A percentile compares a stretch with the other conserved stretches of the same genome.
Conservation (phyloP, 1,284 basidiomycete genomes). For the Thelephora terrestris region DNA sequence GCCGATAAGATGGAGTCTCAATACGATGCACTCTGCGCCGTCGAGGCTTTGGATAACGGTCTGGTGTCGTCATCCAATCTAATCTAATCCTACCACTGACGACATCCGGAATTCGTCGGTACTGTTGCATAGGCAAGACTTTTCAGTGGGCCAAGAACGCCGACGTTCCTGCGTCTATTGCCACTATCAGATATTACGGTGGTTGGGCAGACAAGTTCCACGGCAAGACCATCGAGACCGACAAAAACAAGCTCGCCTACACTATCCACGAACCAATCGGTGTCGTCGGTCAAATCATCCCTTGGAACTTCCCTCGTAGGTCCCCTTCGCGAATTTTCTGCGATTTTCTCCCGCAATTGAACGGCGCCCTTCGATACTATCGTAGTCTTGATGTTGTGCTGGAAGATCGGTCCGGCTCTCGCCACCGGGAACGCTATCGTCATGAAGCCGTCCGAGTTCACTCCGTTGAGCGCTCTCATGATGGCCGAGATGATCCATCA, state of each 20-base stretch:
- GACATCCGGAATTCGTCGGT: too few species aligned
- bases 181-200: slow-evolving; percentile 54
- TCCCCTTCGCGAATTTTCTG: slow-evolving; percentile 1
- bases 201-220: slow-evolving; percentile 85
- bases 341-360: background rate
- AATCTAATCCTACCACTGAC: too few species aligned
- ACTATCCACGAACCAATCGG: slow-evolving; percentile 92
- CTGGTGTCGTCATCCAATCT: slow-evolving; percentile 12
- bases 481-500: slow-evolving; percentile 52
- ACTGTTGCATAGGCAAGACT: background rate
- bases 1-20: slow-evolving; percentile 67
- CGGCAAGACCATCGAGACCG: slow-evolving; percentile 74
- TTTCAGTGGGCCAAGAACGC: slow-evolving; percentile 9
- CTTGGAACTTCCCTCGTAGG: slow-evolving; percentile 66
- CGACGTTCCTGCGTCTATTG: slow-evolving; percentile 51
- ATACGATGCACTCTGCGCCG: slow-evolving; percentile 61
- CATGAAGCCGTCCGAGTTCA: slow-evolving; percentile 86
- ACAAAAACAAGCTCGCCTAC: slow-evolving; percentile 64
- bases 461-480: too few species aligned
- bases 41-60: slow-evolving; percentile 67
- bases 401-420: slow-evolving; percentile 64
- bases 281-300: slow-evolving; percentile 82
- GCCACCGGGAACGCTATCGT: slow-evolving; percentile 79
- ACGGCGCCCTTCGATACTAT: background rate
- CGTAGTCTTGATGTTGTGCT: background rate